Base-by-base conservation (phyloP, 176 grass and related monocot species). In the Rhipidocladum racemiflorum region DNA sequence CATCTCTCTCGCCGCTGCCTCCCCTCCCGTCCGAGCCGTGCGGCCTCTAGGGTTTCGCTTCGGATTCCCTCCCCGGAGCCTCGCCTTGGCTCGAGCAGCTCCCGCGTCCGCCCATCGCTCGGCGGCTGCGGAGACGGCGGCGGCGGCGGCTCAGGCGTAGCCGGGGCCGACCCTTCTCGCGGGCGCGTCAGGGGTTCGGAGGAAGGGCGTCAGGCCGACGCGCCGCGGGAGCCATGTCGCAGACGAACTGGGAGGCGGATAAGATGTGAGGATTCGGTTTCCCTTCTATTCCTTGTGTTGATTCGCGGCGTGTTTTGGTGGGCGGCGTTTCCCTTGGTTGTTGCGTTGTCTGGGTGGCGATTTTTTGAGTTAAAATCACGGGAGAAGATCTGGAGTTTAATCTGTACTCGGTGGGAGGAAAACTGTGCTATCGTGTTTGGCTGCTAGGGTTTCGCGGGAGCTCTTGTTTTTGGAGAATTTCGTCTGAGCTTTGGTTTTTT, bases 191-290 rank as follows among this genome's bases (percentile, higher is more conserved):
- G 21, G 43, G 30, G 10, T 63, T 15, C 7, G 24, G 38, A 16
- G 60, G 8, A 38, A 29, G 46, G 54, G 54, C 23, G 76, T 20
- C 40, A 32, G 8, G 54, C 27, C 34, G 44, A 80, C 28, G 60
- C 68, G 38, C 38, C 29, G 48, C 27, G 42, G 76, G 55, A 48
- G 78, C 81, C 91, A 92, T 92, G 91, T 89, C 87, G 76, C 91
- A 92, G 84, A 92, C 87, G 10, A 92, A 92, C 84, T 92, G 91
- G 91, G 91, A 92, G 60, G 91, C 91, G 55, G 91, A 92, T 75
- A 92, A 92, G 84, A 92, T 92, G 91, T 92, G 66, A 92, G 91
- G 63, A 87, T 72, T 89, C 61, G 64, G 12, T 65, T 51, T 61
- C 14, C 20, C 29, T 25, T 25, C 49, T 50, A 2, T 68, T 39